These are phyloP conservation scores for Microbotryum scabiosae DNA, from an alignment of 1,284 basidiomycete genomes.

Conservation along the genomic window DNA sequence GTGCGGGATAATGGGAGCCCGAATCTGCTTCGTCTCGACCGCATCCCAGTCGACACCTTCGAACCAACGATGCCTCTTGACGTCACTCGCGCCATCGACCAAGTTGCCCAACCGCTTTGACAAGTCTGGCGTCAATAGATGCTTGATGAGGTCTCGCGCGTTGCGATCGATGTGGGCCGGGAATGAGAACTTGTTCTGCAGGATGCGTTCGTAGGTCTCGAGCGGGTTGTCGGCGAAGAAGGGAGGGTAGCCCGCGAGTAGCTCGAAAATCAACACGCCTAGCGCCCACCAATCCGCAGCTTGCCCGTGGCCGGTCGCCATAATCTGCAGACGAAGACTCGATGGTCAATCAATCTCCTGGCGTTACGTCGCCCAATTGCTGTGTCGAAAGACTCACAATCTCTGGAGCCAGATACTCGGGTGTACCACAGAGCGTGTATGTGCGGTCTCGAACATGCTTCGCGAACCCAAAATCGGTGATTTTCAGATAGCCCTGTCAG, in stretches of 20 bases:
- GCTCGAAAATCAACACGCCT: constrained; percentile 93
- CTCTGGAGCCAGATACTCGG: constrained; percentile 68
- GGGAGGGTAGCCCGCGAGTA: constrained; percentile 63
- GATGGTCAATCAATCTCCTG: neutral
- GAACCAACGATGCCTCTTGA: constrained; percentile 37
- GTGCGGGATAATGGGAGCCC: constrained; percentile 35
- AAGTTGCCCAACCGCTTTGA: constrained; percentile 36
- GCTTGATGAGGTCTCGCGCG: constrained; percentile 33
- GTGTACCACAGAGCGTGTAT: constrained; percentile 48
- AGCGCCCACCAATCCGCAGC: constrained; percentile 90
- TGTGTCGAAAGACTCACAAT: constrained; percentile 69
- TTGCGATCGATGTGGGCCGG: constrained; percentile 31
- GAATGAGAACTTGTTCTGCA: constrained; percentile 30
- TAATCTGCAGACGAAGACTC: constrained; percentile 4
- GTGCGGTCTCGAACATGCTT: constrained; percentile 28
- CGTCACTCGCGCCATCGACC: constrained; percentile 31
- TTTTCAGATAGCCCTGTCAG: constrained; percentile 33
- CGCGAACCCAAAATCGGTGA: constrained; percentile 48
- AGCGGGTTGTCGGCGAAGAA: constrained; percentile 35
- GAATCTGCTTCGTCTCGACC: constrained; percentile 30
- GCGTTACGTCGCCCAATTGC: constrained; percentile 59
- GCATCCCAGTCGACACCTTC: constrained; percentile 36
- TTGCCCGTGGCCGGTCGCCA: constrained; percentile 46
- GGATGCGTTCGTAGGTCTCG: constrained; percentile 36
- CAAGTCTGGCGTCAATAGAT: constrained; percentile 32